Conservation (phyloP, 2,329 filamentous ascomycete genomes). For the Monilinia fructigena region DNA sequence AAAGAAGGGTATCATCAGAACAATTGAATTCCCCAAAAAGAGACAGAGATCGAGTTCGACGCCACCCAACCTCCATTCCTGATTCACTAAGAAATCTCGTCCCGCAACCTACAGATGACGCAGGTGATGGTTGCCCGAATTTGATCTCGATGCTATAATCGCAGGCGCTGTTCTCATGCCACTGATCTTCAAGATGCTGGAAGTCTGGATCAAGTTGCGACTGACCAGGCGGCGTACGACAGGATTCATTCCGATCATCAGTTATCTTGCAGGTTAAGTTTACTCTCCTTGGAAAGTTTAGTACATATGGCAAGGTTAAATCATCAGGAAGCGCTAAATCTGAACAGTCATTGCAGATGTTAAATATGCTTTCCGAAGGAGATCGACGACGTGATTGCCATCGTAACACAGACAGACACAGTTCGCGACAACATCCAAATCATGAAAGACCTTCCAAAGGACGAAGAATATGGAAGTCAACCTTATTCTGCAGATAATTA, state of each 20-base stretch:
- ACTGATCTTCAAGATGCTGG: constrained; percentile 10
- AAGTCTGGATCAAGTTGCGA: constrained; percentile 1
- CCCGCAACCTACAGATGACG: not conserved
- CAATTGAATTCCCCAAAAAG: constrained; percentile 22
- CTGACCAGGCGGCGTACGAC: not conserved
- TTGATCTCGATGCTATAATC: constrained; percentile 20
- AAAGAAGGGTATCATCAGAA: constrained; percentile 14
- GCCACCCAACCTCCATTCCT: not conserved
- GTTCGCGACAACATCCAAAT: constrained; percentile 58
- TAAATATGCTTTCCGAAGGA: constrained; percentile 56
- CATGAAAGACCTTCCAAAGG: constrained; percentile 60
- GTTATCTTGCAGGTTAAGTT: constrained; percentile 53
- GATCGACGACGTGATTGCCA: constrained; percentile 55
- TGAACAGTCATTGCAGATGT: constrained; percentile 55
- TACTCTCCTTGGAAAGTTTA: constrained; percentile 61
- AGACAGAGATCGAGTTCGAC: constrained; percentile 25
- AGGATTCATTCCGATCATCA: constrained; percentile 33
- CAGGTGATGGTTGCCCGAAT: constrained; percentile 6
- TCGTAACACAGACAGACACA: constrained; percentile 55
- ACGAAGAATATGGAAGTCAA: constrained; percentile 58
- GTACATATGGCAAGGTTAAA: constrained; percentile 42
- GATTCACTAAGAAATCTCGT: not conserved
- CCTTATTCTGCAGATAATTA: constrained; percentile 53
- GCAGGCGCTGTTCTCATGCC: constrained; percentile 6
- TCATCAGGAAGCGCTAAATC: constrained; percentile 15